Conservation (phyloP, 2,329 filamentous ascomycete genomes). For the Chrysoporthe austroafricana region DNA sequence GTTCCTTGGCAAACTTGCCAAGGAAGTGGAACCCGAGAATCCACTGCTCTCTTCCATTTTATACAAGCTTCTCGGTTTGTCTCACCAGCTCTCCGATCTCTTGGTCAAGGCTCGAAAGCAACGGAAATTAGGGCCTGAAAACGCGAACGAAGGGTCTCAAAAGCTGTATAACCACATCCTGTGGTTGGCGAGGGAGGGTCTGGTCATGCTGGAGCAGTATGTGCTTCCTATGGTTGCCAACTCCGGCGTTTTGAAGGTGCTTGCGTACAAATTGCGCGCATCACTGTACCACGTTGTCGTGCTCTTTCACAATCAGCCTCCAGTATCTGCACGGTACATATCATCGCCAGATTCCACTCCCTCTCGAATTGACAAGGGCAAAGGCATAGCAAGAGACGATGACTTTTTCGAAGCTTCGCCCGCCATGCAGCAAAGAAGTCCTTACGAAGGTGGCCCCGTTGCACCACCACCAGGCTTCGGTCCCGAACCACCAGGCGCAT, state of each 20-base stretch:
- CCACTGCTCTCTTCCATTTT: constrained; percentile 80
- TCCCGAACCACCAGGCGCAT: constrained; percentile 62
- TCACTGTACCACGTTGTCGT: constrained; percentile 98
- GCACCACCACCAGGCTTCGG: constrained; percentile 60
- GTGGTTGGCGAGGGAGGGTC: constrained; percentile 91
- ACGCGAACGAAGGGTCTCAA: constrained; percentile 72
- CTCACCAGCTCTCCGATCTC: constrained; percentile 83
- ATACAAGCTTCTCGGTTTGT: constrained; percentile 89
- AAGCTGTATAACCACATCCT: constrained; percentile 87
- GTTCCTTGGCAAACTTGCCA: constrained; percentile 88
- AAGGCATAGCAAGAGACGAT: constrained; percentile 50
- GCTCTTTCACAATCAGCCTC: constrained; percentile 89
- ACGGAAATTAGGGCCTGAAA: constrained; percentile 78
- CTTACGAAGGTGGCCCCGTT: constrained; percentile 60
- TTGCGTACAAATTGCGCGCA: constrained; percentile 88
- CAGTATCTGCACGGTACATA: constrained; percentile 66
- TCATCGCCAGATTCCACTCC: constrained; percentile 50
- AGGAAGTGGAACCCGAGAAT: constrained; percentile 76
- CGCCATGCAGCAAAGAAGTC: constrained; percentile 10
- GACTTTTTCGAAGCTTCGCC: constrained; percentile 9
- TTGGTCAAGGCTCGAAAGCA: constrained; percentile 82
- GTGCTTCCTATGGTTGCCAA: constrained; percentile 82
- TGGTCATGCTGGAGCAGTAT: constrained; percentile 85
- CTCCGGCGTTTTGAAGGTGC: constrained; percentile 82
- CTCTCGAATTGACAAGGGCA: constrained; percentile 51